Percentiles rank a stretch among this genome's conserved stretches.
phyloP scores from a whole-genome alignment of 179 eudicot species.

The Beta lomatogona region DNA sequence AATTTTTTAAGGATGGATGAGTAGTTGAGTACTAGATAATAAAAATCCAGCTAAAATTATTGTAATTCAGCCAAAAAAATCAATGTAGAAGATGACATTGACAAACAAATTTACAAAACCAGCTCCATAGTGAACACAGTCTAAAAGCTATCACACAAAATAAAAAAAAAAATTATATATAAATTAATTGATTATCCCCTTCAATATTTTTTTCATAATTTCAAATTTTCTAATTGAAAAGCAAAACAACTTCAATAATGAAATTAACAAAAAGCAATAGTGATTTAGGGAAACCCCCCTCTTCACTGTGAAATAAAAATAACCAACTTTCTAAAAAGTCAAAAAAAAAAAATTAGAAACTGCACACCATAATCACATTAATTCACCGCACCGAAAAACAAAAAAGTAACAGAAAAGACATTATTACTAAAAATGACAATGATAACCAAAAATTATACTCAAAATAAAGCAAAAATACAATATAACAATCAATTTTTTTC shows the following conservation, averaged over 20 bases:
- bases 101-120: background rate
- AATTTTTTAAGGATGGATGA: no score
- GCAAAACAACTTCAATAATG: background rate
- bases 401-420: background rate
- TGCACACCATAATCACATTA: background rate
- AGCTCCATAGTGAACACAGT: background rate
- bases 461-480: background rate
- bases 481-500: no score
- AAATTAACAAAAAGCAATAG: no score
- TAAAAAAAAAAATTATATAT: no score
- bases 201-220: background rate
- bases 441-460: background rate
- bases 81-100: background rate
- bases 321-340: no score
- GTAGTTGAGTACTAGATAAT: no score
- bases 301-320: no score
- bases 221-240: background rate
- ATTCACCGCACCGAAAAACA: background rate
- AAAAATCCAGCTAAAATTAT: background rate
- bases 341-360: no score
- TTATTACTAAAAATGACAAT: background rate
- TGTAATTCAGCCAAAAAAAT: background rate
- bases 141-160: background rate
- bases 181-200: no score
- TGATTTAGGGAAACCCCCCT: no score